Conservation (phyloP, 2,329 filamentous ascomycete genomes). For the Fusarium phyllophilum region DNA sequence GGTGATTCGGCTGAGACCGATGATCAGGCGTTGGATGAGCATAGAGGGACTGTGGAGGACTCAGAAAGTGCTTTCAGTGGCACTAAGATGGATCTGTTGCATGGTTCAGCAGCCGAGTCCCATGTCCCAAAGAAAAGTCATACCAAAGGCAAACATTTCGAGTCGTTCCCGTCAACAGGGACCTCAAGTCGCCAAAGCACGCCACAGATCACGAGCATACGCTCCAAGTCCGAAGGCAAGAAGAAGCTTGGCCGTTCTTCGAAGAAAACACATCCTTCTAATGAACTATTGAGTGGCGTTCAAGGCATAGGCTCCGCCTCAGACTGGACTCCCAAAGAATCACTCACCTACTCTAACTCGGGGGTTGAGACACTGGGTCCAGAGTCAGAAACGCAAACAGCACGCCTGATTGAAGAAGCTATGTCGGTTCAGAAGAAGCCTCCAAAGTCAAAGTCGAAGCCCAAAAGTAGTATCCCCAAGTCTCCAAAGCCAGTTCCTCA, state of each 20-base stretch:
- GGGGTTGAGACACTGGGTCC: conserved; percentile 6
- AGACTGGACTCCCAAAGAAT: conserved; percentile 3
- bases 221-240: background rate
- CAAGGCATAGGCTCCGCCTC: background rate
- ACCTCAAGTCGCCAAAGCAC: conserved; percentile 13
- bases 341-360: conserved; percentile 10
- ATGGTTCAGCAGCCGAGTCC: background rate
- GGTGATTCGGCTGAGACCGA: conserved; percentile 5
- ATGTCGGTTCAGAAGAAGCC: background rate
- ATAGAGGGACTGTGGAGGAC: background rate
- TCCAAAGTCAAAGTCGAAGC: background rate
- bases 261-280: background rate
- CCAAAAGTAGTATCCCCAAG: background rate
- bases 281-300: background rate
- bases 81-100: background rate
- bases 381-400: background rate
- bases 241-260: background rate
- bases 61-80: background rate
- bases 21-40: background rate
- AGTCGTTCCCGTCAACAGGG: conserved; percentile 6
- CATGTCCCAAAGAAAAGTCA: background rate
- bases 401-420: background rate
- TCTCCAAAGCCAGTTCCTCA: background rate
- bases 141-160: background rate
- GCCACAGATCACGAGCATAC: background rate